Evolutionary conservation across 164 flowering plant species (phyloP).

Genomic region (Aristolochia contorta): DNA sequence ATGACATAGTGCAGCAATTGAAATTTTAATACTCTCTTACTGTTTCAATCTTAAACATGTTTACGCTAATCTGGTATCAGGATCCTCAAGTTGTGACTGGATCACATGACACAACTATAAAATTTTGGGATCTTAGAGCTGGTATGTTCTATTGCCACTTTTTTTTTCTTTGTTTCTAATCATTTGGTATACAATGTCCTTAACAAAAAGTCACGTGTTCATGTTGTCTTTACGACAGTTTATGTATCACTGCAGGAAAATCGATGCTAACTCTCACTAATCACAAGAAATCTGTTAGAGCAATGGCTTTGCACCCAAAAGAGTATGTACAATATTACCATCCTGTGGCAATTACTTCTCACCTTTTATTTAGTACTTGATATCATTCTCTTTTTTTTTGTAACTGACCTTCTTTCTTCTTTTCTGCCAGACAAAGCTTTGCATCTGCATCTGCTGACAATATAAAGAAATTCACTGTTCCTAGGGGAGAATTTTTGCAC

Average conservation of each 20-base stretch:
- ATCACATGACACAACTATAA: conserved; percentile 90
- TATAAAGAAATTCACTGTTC: conserved; percentile 90
- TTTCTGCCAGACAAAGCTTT: conserved; percentile 52
- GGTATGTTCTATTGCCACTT: conserved; percentile 22
- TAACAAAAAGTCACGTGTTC: too few relatives aligned
- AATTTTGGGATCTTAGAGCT: conserved; percentile 96
- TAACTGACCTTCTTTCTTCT: not conserved
- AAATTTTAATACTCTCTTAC: not conserved
- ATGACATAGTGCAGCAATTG: too few relatives aligned
- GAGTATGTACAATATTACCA: conserved; percentile 45
- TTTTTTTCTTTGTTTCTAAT: too few relatives aligned
- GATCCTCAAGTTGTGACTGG: conserved; percentile 99
- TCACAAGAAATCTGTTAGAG: conserved; percentile 97
- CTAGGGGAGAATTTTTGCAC: conserved; percentile 91
- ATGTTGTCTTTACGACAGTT: not conserved
- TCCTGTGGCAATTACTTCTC: not conserved
- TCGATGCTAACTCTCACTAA: conserved; percentile 89
- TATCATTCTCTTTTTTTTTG: not conserved
- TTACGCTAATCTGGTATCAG: conserved; percentile 29
- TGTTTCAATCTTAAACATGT: not conserved
- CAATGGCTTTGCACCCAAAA: conserved; percentile 88
- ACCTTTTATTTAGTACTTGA: not conserved
- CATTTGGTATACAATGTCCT: too few relatives aligned
- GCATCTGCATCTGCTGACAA: conserved; percentile 99
- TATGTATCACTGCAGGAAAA: conserved; percentile 41